Evolutionary conservation across 352 stramenopile species (phyloP), one percentile per base, ranked within the genome.

Genomic region (Globisporangium barbulae): DNA sequence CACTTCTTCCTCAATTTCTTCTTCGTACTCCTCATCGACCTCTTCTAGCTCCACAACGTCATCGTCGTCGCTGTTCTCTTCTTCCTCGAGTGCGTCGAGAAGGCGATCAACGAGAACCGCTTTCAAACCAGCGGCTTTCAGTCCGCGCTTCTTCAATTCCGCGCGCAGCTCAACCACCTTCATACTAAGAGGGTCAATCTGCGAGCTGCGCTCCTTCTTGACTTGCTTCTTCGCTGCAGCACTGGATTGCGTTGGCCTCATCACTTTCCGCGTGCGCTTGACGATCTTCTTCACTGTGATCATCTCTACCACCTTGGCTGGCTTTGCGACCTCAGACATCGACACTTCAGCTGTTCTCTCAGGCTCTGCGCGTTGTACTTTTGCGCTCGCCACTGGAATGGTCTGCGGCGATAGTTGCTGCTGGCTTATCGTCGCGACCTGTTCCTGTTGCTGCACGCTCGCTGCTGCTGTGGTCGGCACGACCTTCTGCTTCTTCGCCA

Each of bases 131-230:
- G 59, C 75, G 2, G 75, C 68, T 12, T 73, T 76, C 15, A 91
- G 67, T 1, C 83, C 83, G 22, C 83, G 72, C 57, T 79, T 83
- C 59, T 82, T 88, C 31, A 93, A 55, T 49, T 90, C 82, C 0
- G 53, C 67, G 19, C 82, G 74, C 22, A 93, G 63, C 10, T 93
- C 70, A n/a, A 73, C 69, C 10, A 93, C 85, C 54, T 75, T 75
- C 19, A 81, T 65, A 4, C 25, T 61, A 7, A 44, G 21, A 7
- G 76, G 65, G 21, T 81, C 71, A 9, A 81, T 65, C 25, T 31
- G 44, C 58, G 65, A 73, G 5, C 9, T 37, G 6, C 21, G 31
- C 74, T 74, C 67, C 66, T 69, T 5, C 57, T 64, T 48, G 61
- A 53, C 56, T 76, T 54, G 67, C 25, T 56, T 76, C 35, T 44